Percentiles rank a stretch among this genome's conserved stretches.
Conservation (phyloP, 257 asterid genomes). For the Solanum medicagineum region DNA sequence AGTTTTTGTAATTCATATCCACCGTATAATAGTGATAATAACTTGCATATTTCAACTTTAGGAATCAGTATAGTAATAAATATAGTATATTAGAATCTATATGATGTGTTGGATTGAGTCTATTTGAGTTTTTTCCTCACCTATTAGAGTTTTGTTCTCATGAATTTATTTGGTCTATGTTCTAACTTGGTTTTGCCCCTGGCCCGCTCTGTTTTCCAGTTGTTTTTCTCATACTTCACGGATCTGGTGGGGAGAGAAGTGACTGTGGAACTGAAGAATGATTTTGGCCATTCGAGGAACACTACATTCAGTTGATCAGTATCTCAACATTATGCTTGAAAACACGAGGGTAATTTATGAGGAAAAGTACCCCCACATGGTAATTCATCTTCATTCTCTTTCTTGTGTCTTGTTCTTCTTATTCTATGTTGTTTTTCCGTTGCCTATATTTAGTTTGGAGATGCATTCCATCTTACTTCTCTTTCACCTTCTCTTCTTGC, state of each 20-base stretch:
- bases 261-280: slow-evolving; percentile 86
- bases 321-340: slow-evolving; percentile 88
- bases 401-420: not conserved
- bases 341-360: slow-evolving; percentile 91
- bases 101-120: too few species aligned
- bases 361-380: slow-evolving; percentile 94
- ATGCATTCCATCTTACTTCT: too few species aligned
- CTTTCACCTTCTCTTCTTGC: not conserved
- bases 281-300: slow-evolving; percentile 81
- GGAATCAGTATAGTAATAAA: too few species aligned
- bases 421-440: not conserved
- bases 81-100: too few species aligned
- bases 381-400: slow-evolving; percentile 1
- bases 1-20: too few species aligned
- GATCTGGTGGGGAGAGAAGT: slow-evolving; percentile 96
- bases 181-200: not conserved
- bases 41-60: too few species aligned
- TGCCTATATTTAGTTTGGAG: too few species aligned
- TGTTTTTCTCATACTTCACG: slow-evolving; percentile 96
- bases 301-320: slow-evolving; percentile 90
- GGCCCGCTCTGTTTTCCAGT: slow-evolving; percentile 23
- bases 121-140: too few species aligned
- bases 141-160: not conserved
- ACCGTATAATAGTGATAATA: too few species aligned
- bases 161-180: not conserved